phyloP scores from a whole-genome alignment of 192 early-diverging fungal genomes.

The Coemansia sp. region DNA sequence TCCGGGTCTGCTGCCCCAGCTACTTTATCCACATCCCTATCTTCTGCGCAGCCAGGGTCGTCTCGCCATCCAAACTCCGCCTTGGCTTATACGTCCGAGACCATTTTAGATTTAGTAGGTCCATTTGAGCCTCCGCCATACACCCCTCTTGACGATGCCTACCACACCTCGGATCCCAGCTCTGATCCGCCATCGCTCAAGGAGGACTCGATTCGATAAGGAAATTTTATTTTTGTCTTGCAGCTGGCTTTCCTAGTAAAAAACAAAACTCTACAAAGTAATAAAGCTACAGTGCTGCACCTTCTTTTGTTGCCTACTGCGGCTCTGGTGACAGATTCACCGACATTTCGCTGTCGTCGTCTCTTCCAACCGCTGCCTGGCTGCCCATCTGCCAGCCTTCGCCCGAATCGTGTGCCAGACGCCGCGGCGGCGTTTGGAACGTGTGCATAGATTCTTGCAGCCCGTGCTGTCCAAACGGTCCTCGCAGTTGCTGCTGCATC shows the following conservation, averaged over 20 bases:
- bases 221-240: neutral
- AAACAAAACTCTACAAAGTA: neutral
- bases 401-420: neutral
- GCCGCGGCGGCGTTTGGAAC: neutral
- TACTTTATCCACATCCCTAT: neutral
- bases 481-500: conserved; percentile 8
- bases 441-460: conserved; percentile 7
- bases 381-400: neutral
- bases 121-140: conserved; percentile 30
- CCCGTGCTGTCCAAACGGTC: neutral
- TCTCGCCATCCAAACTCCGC: neutral
- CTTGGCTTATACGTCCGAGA: neutral
- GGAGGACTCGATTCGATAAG: neutral
- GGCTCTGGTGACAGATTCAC: conserved; percentile 42
- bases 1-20: neutral
- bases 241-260: neutral
- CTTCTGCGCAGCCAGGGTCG: neutral
- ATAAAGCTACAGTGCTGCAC: conserved; percentile 2
- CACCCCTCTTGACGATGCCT: conserved; percentile 18
- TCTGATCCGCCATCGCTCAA: conserved; percentile 1
- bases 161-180: neutral
- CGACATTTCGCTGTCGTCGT: conserved; percentile 46
- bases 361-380: conserved; percentile 14
- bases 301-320: conserved; percentile 12
- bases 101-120: neutral